Evolutionary conservation across 352 stramenopile genomes (phyloP), one percentile per base, ranked within the genome.

Genomic region (Plasmopara viticola): DNA sequence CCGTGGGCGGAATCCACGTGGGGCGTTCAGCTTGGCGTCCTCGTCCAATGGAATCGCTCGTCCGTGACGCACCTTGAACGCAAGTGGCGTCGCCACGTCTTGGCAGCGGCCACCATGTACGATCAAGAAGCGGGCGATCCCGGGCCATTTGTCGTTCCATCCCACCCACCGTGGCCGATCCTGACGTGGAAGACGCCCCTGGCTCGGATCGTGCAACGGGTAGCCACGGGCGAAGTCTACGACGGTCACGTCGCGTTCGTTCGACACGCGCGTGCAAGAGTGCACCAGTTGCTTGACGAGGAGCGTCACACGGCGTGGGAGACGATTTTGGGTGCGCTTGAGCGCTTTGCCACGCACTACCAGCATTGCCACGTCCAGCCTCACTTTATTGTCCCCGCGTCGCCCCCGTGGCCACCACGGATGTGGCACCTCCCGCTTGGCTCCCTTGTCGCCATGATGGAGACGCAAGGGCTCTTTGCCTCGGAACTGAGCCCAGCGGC

Each of bases 141-240:
- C 3, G 31, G 52, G 3, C 51, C 39, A 13, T 64, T 66, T 17
- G 35, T 64, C 12, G 48, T 70, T 13, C 57, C 62, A 5, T 66
- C 44, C 35, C 57, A 55, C n/a, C 42, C 29, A 17, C 44, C 53
- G 0, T 70, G 62, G 62, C 62, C 62, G 20, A 20, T 29, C 4
- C 57, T 51, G n/a, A 64, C 53, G 8, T 70, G 62, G 57, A 57
- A 48, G 5, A 64, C 66, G 53, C 48, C 66, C 46, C 44, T 70
- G 3, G 42, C 58, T 1, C 44, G 18, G 7, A 58, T 70, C 15
- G 25, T 64, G 13, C 57, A 60, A 6, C 57, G 58, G 20, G 35
- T 70, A 9, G 30, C 57, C 9, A 52, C 28, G 48, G 52, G 57
- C 0, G 48, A 66, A 15, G 62, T 25, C 9, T 70, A 70, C 25